These are phyloP conservation scores for Graphilbum ipis-grandicollis DNA, from an alignment of 2,329 filamentous ascomycete species.

Conservation along the genomic window DNA sequence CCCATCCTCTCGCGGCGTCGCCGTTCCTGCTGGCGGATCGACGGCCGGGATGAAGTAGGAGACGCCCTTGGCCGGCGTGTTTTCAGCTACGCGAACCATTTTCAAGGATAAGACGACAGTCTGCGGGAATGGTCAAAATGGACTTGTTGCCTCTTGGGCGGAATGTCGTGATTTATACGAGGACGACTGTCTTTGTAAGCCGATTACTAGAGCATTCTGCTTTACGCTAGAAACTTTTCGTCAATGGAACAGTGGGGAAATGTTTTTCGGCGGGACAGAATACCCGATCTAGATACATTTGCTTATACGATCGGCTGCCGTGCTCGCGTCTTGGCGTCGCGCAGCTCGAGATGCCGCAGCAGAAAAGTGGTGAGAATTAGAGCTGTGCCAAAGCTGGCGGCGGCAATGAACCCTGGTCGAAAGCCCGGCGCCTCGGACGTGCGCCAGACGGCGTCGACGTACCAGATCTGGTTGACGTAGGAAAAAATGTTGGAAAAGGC, in stretches of 20 bases:
- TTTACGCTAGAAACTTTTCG: too few relatives aligned
- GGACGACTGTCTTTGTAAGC: too few relatives aligned
- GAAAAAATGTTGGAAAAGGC: constrained; percentile 5
- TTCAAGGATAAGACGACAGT: too few relatives aligned
- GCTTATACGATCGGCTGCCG: too few relatives aligned
- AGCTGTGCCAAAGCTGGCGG: neutral
- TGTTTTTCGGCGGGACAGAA: too few relatives aligned
- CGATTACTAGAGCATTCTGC: too few relatives aligned
- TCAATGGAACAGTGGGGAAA: too few relatives aligned
- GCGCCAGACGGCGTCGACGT: constrained; percentile 2
- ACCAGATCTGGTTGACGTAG: constrained; percentile 6
- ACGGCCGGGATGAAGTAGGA: constrained; percentile 26
- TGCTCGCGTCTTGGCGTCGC: neutral
- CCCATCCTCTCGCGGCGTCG: constrained; percentile 20
- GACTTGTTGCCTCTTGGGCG: too few relatives aligned
- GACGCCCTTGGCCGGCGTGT: constrained; percentile 14
- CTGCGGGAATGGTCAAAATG: too few relatives aligned
- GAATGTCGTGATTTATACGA: too few relatives aligned
- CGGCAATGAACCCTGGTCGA: constrained; percentile 2
- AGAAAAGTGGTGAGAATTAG: constrained; percentile 1
- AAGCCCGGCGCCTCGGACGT: constrained; percentile 2
- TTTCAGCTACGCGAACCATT: constrained; percentile 5
- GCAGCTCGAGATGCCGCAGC: neutral
- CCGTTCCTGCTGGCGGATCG: constrained; percentile 20
- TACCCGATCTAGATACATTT: too few relatives aligned